Evolutionary conservation across 495 filamentous ascomycete species (phyloP), one percentile per base, ranked within the genome.

Genomic region (Aspergillus incahuasiensis): DNA sequence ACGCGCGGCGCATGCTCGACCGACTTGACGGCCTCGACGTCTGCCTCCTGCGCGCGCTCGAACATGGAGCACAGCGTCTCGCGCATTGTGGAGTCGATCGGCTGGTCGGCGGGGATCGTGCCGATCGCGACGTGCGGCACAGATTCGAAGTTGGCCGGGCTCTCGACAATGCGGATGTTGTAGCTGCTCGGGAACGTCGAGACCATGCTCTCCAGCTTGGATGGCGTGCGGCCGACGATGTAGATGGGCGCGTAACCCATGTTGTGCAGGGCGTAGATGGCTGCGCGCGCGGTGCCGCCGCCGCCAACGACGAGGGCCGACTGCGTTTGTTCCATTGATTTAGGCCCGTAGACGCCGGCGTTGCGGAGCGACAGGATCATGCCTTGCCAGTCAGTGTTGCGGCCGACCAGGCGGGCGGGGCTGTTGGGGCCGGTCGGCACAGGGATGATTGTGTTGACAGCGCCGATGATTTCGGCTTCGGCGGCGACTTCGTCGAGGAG

Each of bases 301-400:
- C 90, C 87, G 9, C 94, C 94, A 54, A 97, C 82, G 16, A 97
- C 91, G 22, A 74, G 72, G 62, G 74, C 70, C 2, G 32, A 35
- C 32, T 35, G 43, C 72, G 72, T 38, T 64, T 63, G 41, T 57
- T 61, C 45, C 69, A 71, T 40, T 57, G 61, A 44, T 43, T 71
- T 64, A 58, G 60, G 60, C 59, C 71, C 71, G 54, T 67, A 74
- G 20, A 89, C 74, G 24, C 89, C 88, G 3, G 86, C 85, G 39
- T 83, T 82, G 51, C 84, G 83, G n/a, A 99, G 84, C 3, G 88
- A 86, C 49, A 82, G 80, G 12, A 84, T 82, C 85, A 99, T 99
- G 43, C 94, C 94, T 60, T 84, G 80, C 91, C 92, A 99, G 76
- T 99, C 94, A 19, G 92, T 97, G 74, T 99, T 99, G 64, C 89